phyloP scores from a whole-genome alignment of 2,329 filamentous ascomycete species.

The Alternaria alternata region DNA sequence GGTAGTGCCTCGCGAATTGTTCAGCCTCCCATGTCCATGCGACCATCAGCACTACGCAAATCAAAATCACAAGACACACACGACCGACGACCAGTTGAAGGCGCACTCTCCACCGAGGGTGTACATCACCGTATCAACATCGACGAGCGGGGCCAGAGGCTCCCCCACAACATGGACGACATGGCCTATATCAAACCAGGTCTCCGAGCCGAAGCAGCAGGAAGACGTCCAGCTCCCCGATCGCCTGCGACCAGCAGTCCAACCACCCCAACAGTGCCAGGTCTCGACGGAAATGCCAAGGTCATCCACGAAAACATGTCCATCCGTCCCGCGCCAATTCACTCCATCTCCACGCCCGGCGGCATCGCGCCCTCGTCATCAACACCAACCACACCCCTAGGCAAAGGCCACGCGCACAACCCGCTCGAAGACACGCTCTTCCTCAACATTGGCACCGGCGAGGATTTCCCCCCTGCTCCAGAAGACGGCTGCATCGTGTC shows the following conservation, averaged over 20 bases:
- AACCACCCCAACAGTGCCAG: constrained; percentile 22
- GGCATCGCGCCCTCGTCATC: constrained; percentile 18
- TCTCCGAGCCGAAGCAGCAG: constrained; percentile 17
- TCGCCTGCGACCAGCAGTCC: constrained; percentile 28
- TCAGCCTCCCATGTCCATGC: constrained; percentile 64
- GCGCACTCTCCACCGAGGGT: constrained; percentile 62
- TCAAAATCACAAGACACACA: constrained; percentile 62
- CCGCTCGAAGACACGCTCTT: constrained; percentile 71
- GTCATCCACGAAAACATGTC: constrained; percentile 44
- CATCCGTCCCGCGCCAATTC: constrained; percentile 38
- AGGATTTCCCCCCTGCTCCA: constrained; percentile 51
- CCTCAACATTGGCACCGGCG: constrained; percentile 77
- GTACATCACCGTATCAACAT: constrained; percentile 59
- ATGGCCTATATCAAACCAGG: constrained; percentile 31
- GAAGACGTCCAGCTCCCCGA: constrained; percentile 15
- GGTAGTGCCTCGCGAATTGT: constrained; percentile 66
- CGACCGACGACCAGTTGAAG: constrained; percentile 60
- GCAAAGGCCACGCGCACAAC: constrained; percentile 69
- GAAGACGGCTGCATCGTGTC: constrained; percentile 66
- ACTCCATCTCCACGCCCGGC: constrained; percentile 30
- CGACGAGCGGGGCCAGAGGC: constrained; percentile 38
- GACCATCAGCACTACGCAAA: constrained; percentile 51
- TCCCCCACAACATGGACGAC: constrained; percentile 30
- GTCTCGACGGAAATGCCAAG: constrained; percentile 35
- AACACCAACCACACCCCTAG: constrained; percentile 41